phyloP scores from a whole-genome alignment of 2,329 filamentous ascomycete genomes.

The Verruconis gallopava region DNA sequence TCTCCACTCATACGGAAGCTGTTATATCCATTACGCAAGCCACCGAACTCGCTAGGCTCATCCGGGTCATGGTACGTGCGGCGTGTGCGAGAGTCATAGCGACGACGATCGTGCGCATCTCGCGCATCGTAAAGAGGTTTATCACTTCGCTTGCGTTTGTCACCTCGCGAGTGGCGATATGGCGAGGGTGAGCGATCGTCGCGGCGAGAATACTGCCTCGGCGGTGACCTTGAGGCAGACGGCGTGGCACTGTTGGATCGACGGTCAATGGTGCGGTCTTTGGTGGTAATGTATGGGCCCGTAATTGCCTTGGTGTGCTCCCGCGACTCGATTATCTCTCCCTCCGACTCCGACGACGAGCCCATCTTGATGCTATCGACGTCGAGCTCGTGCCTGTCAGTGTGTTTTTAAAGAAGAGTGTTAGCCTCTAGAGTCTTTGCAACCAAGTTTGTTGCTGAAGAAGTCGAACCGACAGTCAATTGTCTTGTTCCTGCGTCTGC shows the following conservation, averaged over 20 bases:
- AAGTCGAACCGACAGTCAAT: constrained; percentile 9
- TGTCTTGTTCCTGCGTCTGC: not conserved
- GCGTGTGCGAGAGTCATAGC: constrained; percentile 20
- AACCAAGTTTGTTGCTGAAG: constrained; percentile 3
- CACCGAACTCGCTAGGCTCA: not conserved
- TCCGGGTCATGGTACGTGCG: constrained; percentile 10
- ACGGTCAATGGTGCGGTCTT: constrained; percentile 83
- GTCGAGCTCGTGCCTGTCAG: not conserved
- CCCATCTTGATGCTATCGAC: constrained; percentile 23
- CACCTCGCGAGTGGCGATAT: constrained; percentile 36
- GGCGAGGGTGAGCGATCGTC: constrained; percentile 41
- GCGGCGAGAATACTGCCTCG: constrained; percentile 3
- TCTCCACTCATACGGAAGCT: too few relatives aligned
- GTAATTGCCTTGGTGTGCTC: constrained; percentile 71
- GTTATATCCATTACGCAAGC: constrained; percentile 1
- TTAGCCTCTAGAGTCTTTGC: not conserved
- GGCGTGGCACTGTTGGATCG: constrained; percentile 52
- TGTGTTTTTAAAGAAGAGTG: constrained; percentile 4
- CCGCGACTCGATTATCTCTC: constrained; percentile 69
- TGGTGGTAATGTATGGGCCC: constrained; percentile 53
- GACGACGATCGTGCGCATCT: constrained; percentile 21
- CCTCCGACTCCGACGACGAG: constrained; percentile 58
- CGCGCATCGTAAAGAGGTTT: constrained; percentile 29
- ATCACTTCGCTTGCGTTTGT: constrained; percentile 55
- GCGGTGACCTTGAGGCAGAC: constrained; percentile 9